Evolutionary conservation across 2,329 filamentous ascomycete genomes (phyloP).

Genomic region (Xylaria sp.): DNA sequence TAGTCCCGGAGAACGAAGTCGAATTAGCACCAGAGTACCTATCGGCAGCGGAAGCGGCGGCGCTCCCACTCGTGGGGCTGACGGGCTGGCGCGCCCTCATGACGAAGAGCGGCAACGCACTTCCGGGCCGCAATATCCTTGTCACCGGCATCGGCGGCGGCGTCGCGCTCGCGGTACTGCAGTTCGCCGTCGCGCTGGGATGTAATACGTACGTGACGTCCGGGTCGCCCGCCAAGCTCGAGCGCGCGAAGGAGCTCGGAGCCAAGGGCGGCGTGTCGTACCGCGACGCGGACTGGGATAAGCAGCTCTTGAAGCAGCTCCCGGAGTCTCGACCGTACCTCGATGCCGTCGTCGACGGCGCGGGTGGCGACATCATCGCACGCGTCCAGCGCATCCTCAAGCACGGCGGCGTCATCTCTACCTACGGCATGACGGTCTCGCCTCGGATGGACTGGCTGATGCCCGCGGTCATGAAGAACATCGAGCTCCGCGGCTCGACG

Average conservation of each 20-base stretch:
- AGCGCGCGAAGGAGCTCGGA: conserved; percentile 75
- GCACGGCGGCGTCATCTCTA: conserved; percentile 81
- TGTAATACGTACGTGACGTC: conserved; percentile 85
- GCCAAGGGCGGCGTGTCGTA: conserved; percentile 86
- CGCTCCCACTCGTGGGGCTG: conserved; percentile 83
- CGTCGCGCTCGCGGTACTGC: conserved; percentile 82
- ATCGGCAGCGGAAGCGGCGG: conserved; percentile 77
- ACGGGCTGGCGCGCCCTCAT: conserved; percentile 90
- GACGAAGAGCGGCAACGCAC: conserved; percentile 74
- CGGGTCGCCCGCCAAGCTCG: conserved; percentile 78
- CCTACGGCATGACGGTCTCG: conserved; percentile 90
- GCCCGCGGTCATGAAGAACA: conserved; percentile 84
- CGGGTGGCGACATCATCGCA: conserved; percentile 83
- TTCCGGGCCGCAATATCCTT: conserved; percentile 77
- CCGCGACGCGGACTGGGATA: conserved; percentile 82
- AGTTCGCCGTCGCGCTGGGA: conserved; percentile 80
- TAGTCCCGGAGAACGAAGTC: conserved; percentile 75
- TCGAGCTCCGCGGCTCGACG: conserved; percentile 85
- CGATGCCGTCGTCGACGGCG: conserved; percentile 90
- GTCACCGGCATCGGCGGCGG: conserved; percentile 94
- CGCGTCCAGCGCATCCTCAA: conserved; percentile 75
- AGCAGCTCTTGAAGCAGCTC: conserved; percentile 72
- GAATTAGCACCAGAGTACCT: conserved; percentile 81
- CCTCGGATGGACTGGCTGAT: conserved; percentile 91
- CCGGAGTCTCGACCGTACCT: conserved; percentile 73